These are phyloP conservation scores for Fusarium subtropicale DNA, from an alignment of 2,329 filamentous ascomycete species.

Conservation along the genomic window DNA sequence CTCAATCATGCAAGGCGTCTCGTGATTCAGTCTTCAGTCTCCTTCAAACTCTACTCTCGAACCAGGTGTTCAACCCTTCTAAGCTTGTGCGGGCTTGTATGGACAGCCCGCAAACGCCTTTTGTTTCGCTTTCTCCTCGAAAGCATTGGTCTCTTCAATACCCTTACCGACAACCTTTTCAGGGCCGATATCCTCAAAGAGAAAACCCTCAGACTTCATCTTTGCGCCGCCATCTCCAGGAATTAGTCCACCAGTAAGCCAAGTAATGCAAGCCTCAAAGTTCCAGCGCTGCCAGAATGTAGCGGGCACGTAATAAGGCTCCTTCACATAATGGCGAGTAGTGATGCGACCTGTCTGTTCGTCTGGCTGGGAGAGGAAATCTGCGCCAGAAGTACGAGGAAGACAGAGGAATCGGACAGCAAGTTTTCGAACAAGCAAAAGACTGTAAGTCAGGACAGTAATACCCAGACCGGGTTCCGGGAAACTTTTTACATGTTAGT, in stretches of 20 bases:
- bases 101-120: conserved; percentile 59
- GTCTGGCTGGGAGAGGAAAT: conserved; percentile 61
- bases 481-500: conserved; percentile 51
- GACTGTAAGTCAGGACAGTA: conserved; percentile 56
- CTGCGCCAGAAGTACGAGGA: conserved; percentile 63
- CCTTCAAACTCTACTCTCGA: not conserved
- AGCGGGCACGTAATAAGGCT: conserved; percentile 73
- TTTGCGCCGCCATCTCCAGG: conserved; percentile 56
- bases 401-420: conserved; percentile 68
- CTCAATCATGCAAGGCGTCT: not conserved
- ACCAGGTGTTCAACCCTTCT: not conserved
- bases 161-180: conserved; percentile 64
- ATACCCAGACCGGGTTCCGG: conserved; percentile 56
- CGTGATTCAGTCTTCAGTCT: not conserved
- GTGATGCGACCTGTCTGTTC: conserved; percentile 65
- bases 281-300: conserved; percentile 73
- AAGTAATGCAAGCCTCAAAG: conserved; percentile 62
- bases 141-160: conserved; percentile 53
- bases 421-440: conserved; percentile 65
- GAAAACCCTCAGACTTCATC: conserved; percentile 63
- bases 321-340: conserved; percentile 64
- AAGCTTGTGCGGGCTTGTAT: conserved; percentile 42
- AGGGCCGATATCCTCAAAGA: conserved; percentile 72
- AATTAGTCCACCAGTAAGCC: conserved; percentile 58
- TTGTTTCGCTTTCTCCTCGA: conserved; percentile 49